Evolutionary conservation across 768 basidiomycete species (phyloP), one percentile per base, ranked within the genome.

Genomic region (Holtermannia corniformis): DNA sequence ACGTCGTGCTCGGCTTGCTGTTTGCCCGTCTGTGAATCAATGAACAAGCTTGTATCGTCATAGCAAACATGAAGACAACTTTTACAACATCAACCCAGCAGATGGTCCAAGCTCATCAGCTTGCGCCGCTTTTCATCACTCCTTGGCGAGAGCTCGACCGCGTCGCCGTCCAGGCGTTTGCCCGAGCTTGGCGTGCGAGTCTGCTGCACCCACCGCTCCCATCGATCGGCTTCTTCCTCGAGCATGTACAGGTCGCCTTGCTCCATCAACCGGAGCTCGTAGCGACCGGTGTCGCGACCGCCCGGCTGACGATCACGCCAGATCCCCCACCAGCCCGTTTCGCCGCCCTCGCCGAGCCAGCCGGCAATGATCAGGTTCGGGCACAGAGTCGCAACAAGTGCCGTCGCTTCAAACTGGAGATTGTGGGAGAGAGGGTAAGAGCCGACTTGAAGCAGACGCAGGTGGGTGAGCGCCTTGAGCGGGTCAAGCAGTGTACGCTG

Each of bases 1-100:
- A 83, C 63, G 86, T 92, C 46, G 78, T 92, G 42, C 64, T 87
- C 23, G 89, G 86, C 1, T 71, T 93, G 44, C 46, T 72, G 24
- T 68, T 75, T 49, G 67, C 71, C 5, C 55, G 70, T 22, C 52
- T 73, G 41, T 73, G 55, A 59, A 37, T n/a, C n/a, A n/a, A n/a
- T n/a, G n/a, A n/a, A n/a, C n/a, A n/a, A n/a, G n/a, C n/a, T n/a
- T n/a, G n/a, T n/a, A n/a, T n/a, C n/a, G n/a, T n/a, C n/a, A n/a
- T n/a, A n/a, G n/a, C n/a, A n/a, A 40, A 26, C 20, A 5, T 32
- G 32, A 37, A 37, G 7, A 37, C 16, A 37, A 7, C 7, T 37
- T 7, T 7, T 37, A 37, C 32, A 37, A 37, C 32, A n/a, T n/a
- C 16, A 37, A 7, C 32, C 32, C 7, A 37, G 32, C 32, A 37